A percentile compares a stretch with the other conserved stretches of the same genome.
Conservation (phyloP, 2,329 filamentous ascomycete genomes). For the Cadophora sp. region DNA sequence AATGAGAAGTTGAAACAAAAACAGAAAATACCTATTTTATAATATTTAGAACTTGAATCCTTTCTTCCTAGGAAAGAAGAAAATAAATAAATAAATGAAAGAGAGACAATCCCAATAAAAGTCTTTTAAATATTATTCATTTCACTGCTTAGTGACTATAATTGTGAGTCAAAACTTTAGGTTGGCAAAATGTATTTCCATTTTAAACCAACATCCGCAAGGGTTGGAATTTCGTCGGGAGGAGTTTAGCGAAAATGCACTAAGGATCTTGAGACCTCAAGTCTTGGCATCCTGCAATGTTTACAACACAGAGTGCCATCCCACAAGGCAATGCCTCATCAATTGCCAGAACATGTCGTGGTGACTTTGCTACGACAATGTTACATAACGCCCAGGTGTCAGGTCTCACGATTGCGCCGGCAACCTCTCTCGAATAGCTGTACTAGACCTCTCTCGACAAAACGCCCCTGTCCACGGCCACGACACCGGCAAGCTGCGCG, state of each 20-base stretch:
- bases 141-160: too few relatives aligned
- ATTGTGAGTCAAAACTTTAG: too few relatives aligned
- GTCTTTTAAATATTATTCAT: too few relatives aligned
- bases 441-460: slow-evolving; percentile 21
- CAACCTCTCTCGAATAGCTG: slow-evolving; percentile 19
- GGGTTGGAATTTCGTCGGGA: too few relatives aligned
- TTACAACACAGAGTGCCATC: slow-evolving; percentile 9
- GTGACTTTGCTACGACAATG: slow-evolving; percentile 40
- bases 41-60: too few relatives aligned
- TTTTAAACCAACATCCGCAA: not conserved
- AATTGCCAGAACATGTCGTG: slow-evolving; percentile 38
- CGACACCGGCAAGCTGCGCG: slow-evolving; percentile 9
- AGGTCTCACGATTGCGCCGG: slow-evolving; percentile 16
- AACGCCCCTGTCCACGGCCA: not conserved
- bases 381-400: slow-evolving; percentile 36
- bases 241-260: slow-evolving; percentile 29
- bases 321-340: slow-evolving; percentile 39
- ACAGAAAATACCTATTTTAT: too few relatives aligned
- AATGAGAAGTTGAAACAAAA: too few relatives aligned
- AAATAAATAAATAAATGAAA: too few relatives aligned
- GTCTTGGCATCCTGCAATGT: not conserved
- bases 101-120: too few relatives aligned
- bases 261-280: slow-evolving; percentile 18
- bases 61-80: too few relatives aligned
- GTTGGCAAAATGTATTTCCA: not conserved